Conservation (phyloP, 2,329 filamentous ascomycete species). For the Colletotrichum liriopes region DNA sequence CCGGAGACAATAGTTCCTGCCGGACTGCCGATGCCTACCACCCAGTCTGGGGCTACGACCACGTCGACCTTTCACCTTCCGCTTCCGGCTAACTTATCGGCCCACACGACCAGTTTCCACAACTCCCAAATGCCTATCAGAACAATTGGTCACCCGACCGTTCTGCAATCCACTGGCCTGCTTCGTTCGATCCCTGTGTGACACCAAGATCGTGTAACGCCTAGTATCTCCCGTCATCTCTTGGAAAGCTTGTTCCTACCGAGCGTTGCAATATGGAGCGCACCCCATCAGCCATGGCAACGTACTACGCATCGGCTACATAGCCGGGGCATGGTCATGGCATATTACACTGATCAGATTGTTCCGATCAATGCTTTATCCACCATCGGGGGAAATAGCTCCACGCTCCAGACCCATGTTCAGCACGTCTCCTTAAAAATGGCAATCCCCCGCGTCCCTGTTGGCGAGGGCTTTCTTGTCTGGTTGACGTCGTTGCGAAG, state of each 20-base stretch:
- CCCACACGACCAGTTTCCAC: constrained; percentile 20
- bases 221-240: constrained; percentile 16
- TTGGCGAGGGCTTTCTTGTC: background rate
- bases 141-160: background rate
- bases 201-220: background rate
- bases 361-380: background rate
- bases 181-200: background rate
- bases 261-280: background rate
- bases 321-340: background rate
- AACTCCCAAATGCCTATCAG: constrained; percentile 23
- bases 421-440: constrained; percentile 15
- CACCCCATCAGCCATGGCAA: background rate
- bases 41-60: constrained; percentile 13
- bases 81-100: constrained; percentile 32
- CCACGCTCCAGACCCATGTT: constrained; percentile 20
- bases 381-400: background rate
- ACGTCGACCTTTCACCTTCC: constrained; percentile 33
- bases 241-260: constrained; percentile 37
- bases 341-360: background rate
- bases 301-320: background rate
- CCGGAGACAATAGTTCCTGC: constrained; percentile 35
- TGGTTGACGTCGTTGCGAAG: constrained; percentile 16
- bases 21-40: constrained; percentile 28
- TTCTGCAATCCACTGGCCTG: background rate
- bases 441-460: background rate